These are phyloP conservation scores for Sporisorium sorghi DNA, from an alignment of 1,284 basidiomycete genomes.

Conservation along the genomic window DNA sequence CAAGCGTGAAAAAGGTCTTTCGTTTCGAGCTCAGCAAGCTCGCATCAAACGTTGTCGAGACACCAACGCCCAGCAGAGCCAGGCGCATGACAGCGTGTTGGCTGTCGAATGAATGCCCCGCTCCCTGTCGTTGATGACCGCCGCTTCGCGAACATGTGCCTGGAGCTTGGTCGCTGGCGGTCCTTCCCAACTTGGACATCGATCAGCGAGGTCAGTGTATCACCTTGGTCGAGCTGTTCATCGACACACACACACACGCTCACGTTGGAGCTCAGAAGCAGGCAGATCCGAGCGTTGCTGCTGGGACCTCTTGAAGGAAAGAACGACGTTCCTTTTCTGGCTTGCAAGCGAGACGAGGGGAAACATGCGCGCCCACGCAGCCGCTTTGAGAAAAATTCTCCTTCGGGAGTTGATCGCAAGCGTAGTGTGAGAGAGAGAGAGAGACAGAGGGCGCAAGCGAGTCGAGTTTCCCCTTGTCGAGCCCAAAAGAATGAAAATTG, in stretches of 20 bases:
- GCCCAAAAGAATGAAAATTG: not conserved
- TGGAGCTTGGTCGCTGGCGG: not conserved
- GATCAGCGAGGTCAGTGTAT: not conserved
- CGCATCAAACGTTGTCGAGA: slow-evolving; percentile 8
- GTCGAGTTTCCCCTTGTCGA: slow-evolving; percentile 16
- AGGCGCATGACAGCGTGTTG: not conserved
- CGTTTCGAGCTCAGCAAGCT: slow-evolving; percentile 27
- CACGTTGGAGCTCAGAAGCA: not conserved
- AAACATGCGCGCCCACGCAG: not conserved
- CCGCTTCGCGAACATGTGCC: not conserved
- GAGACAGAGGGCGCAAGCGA: not conserved
- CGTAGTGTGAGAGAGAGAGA: no score
- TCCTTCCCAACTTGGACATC: not conserved
- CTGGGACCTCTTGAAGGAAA: not conserved
- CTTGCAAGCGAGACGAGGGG: not conserved
- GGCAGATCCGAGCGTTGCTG: not conserved
- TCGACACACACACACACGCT: not conserved
- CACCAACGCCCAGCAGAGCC: slow-evolving; percentile 7
- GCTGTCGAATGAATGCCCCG: not conserved
- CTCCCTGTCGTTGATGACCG: not conserved
- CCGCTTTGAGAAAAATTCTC: slow-evolving; percentile 14
- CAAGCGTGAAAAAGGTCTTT: not conserved
- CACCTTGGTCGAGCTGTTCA: not conserved
- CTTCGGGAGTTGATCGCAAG: no score
- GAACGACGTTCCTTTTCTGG: not conserved